A percentile compares a stretch with the other conserved stretches of the same genome.
Evolutionary conservation across 1,284 basidiomycete genomes (phyloP).

Genomic region (Moniliophthora roreri): DNA sequence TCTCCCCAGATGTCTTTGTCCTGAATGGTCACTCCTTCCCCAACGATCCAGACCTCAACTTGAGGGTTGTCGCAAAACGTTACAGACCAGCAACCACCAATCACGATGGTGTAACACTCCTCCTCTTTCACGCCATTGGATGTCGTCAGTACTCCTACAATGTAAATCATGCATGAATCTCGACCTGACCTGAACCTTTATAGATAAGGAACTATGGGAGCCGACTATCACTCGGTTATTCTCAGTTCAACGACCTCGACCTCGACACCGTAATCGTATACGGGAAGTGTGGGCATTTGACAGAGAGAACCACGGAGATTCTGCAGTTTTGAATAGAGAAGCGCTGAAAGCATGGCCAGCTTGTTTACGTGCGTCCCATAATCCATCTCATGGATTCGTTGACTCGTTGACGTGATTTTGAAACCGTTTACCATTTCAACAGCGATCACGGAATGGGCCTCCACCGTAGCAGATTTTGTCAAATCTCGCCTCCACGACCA

Average conservation of each 20-base stretch:
- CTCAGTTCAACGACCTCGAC: not conserved
- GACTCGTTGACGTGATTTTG: not conserved
- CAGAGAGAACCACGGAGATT: constrained; percentile 52
- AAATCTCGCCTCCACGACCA: constrained; percentile 35
- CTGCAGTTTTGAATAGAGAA: constrained; percentile 43
- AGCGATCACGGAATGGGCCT: constrained; percentile 32
- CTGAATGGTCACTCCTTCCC: too few species aligned
- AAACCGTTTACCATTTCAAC: not conserved
- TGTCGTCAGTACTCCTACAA: not conserved
- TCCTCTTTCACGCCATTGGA: constrained; percentile 1
- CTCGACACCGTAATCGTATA: constrained; percentile 20
- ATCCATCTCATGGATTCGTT: not conserved
- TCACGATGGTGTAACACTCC: not conserved
- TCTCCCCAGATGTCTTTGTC: too few species aligned
- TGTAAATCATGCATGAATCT: not conserved
- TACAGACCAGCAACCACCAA: too few species aligned
- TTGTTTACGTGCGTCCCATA: constrained; percentile 1
- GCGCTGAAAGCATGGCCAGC: constrained; percentile 22
- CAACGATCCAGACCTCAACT: too few species aligned
- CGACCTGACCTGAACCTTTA: not conserved
- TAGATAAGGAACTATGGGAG: constrained; percentile 2
- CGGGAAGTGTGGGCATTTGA: constrained; percentile 56
- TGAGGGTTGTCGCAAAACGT: too few species aligned
- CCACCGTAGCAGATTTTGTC: constrained; percentile 35
- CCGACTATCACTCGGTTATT: not conserved